Percentiles rank a stretch among this genome's conserved stretches.
These are phyloP conservation scores for Hymenoscyphus repandus DNA, from an alignment of 2,329 filamentous ascomycete species.

Conservation along the genomic window DNA sequence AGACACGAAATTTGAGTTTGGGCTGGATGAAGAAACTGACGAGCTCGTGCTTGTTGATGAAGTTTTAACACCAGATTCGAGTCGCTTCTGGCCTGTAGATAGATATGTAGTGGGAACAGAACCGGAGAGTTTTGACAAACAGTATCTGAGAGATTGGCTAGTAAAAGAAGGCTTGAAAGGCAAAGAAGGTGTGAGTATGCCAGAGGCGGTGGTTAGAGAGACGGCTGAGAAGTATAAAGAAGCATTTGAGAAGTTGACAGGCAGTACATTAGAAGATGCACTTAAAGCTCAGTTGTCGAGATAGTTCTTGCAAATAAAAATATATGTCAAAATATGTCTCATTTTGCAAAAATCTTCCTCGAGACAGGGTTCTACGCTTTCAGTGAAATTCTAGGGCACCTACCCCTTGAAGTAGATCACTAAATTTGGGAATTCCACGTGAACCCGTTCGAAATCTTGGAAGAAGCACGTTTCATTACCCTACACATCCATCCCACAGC, in stretches of 20 bases:
- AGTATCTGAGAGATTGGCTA: slow-evolving; percentile 79
- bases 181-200: slow-evolving; percentile 65
- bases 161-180: slow-evolving; percentile 67
- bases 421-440: too few species aligned
- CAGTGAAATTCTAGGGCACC: too few species aligned
- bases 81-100: slow-evolving; percentile 78
- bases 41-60: slow-evolving; percentile 67
- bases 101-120: slow-evolving; percentile 67
- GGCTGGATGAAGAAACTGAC: slow-evolving; percentile 51
- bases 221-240: slow-evolving; percentile 72
- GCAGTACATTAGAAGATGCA: slow-evolving; percentile 38
- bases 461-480: too few species aligned
- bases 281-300: not conserved
- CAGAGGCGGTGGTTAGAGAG: slow-evolving; percentile 61
- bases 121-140: slow-evolving; percentile 87
- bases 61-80: slow-evolving; percentile 73
- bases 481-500: too few species aligned
- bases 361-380: too few species aligned
- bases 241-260: slow-evolving; percentile 66
- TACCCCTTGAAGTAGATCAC: too few species aligned
- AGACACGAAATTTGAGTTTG: slow-evolving; percentile 73
- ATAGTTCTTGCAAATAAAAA: too few species aligned
- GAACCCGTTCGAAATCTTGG: too few species aligned
- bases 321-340: too few species aligned
- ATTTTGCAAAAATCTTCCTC: too few species aligned